Base-by-base conservation (phyloP, 2,329 filamentous ascomycete genomes). In the Grosmannia huntii region DNA sequence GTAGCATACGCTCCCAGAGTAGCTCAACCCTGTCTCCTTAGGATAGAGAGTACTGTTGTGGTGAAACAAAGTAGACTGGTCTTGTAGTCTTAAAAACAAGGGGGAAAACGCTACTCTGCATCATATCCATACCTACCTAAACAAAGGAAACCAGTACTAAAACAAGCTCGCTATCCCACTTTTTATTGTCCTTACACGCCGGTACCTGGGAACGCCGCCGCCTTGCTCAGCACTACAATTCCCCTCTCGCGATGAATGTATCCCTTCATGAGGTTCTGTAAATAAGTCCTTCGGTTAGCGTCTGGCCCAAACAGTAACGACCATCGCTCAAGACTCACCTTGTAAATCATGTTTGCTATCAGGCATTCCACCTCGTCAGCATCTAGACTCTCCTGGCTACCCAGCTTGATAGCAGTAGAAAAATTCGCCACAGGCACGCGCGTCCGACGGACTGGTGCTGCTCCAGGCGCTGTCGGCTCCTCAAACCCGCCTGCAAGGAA, bases 311-410 rank as follows among this genome's bases (percentile, higher is more conserved):
- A 51, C 21, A 12, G 14, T 31, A 19, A 49, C 38, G 3, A 28
- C 38, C 5, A 16, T n/a, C 10, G 21, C n/a, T n/a, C 19, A 23
- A 28, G 36, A 58, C 62, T 65, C 54, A 95, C 92, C 83, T 97
- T 99, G 77, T 97, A 99, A 62, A 99, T 96, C 81, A 96, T 89
- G 69, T 96, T 97, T 31, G 94, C 90, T 66, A 99, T 69, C 65
- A 96, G 74, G 70, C 94, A 99, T 71, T 99, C 95, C 4, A 97
- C 91, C 71, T 99, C 94, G 68, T 99, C 95, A 36, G 81, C 79
- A 65, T 96, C 94, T 38, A 95, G 76, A 38, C 77, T 73, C 67
- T 87, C 78, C 58, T 78, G 76, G 63, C 81, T 85, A 56, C 84
- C 85, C 65, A 96, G 78, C 67, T 85, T 85, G 60, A 97, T 81